A percentile compares a stretch with the other conserved stretches of the same genome.
Evolutionary conservation across 2,329 filamentous ascomycete species (phyloP).

Genomic region (Aureobasidium uvarum): DNA sequence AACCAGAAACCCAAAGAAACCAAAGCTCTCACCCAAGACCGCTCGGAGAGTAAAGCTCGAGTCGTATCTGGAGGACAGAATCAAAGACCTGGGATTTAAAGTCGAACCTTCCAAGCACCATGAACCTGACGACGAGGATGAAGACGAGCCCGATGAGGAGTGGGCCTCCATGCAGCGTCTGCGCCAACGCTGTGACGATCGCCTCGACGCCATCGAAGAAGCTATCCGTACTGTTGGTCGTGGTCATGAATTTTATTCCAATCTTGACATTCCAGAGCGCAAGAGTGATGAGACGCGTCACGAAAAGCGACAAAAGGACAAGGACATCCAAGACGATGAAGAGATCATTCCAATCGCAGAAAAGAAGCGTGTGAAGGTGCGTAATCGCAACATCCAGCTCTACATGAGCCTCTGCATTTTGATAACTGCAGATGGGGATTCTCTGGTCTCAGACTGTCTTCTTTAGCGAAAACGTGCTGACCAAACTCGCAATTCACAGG

Average conservation of each 20-base stretch:
- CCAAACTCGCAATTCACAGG: not conserved
- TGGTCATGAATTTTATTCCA: not conserved
- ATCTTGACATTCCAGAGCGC: not conserved
- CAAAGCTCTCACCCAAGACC: not conserved
- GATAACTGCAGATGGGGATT: not conserved
- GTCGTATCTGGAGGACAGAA: not conserved
- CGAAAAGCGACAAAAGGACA: not conserved
- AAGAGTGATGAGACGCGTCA: not conserved
- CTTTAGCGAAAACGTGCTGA: not conserved
- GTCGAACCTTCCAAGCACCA: not conserved
- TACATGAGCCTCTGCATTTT: not conserved
- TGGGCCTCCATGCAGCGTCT: not conserved
- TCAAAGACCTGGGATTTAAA: not conserved
- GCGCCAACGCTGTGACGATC: slow-evolving; percentile 6
- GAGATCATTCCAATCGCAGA: not conserved
- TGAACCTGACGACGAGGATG: not conserved
- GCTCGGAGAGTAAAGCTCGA: not conserved
- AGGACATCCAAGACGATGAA: not conserved
- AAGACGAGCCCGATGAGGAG: not conserved
- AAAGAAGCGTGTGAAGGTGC: not conserved
- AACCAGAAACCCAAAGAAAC: not conserved
- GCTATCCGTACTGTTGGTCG: not conserved
- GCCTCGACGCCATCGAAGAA: slow-evolving; percentile 8
- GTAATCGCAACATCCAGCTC: not conserved
- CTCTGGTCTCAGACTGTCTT: not conserved